Base-by-base conservation (phyloP, 768 basidiomycete genomes). In the Cystofilobasidium macerans region DNA sequence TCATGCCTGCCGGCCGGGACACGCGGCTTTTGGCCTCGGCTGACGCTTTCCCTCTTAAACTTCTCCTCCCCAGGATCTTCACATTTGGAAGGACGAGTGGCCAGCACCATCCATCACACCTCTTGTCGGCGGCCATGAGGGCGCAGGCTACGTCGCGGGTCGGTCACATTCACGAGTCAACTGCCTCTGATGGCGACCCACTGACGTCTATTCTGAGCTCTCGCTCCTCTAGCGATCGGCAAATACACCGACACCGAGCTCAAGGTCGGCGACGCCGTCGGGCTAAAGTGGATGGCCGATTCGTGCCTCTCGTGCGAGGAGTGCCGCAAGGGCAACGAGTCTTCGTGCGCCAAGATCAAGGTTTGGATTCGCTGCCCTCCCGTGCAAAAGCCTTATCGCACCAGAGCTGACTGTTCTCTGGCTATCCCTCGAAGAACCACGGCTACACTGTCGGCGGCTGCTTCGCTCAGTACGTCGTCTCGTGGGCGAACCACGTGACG, bases 51-150 rank as follows among this genome's bases (percentile, higher is more conserved):
- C 5, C 42, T 14, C 16, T 3, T 20, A 42, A 20, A n/a, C n/a
- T n/a, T n/a, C n/a, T n/a, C n/a, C n/a, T n/a, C n/a, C n/a, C n/a
- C n/a, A n/a, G n/a, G n/a, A n/a, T n/a, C n/a, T n/a, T n/a, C n/a
- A 90, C 71, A 85, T 85, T 32, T 82, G 82, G 42, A 76, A 81
- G 43, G 83, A 82, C 51, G 90, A 92, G 73, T 92, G 91, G 91
- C 90, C 90, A 0, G 65, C 87, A 13, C 75, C 80, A n/a, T 79
- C 83, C 38, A 82, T 42, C 42, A 3, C 22, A 4, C 42, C 86
- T 0, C 82, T 89, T 57, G 82, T 89, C 64, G 87, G 87, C 20
- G 88, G 90, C 0, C 89, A 91, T 73, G 86, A 90, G 76, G 89
- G 89, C 69, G 87, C 88, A 16, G 89, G 90, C 22, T 78, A 80